Conservation (phyloP, 768 basidiomycete species). For the Cystobasidium onofrii region DNA sequence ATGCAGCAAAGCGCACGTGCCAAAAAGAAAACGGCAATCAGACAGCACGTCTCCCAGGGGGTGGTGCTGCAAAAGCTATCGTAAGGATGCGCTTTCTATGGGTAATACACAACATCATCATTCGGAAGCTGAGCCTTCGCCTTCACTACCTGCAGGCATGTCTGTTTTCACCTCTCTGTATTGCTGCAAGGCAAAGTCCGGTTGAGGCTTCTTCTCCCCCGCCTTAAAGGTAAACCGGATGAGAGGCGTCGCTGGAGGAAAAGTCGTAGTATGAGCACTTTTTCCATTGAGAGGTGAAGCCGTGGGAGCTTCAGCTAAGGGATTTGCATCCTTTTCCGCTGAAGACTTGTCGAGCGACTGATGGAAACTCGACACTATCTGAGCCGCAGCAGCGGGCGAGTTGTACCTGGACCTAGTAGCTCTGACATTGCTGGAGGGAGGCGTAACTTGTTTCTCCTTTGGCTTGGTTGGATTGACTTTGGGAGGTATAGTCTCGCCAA, state of each 20-base stretch:
- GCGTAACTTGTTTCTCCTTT: background rate
- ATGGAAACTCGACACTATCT: background rate
- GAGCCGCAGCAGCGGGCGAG: background rate
- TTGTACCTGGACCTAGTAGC: background rate
- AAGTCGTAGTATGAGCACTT: background rate
- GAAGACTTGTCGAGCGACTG: background rate
- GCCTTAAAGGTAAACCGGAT: constrained; percentile 29
- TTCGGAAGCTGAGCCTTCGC: background rate
- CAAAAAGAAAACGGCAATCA: background rate
- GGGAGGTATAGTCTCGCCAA: background rate
- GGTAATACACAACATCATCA: background rate
- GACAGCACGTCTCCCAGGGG: too few species aligned
- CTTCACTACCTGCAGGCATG: background rate
- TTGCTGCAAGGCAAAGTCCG: background rate
- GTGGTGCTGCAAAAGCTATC: too few species aligned
- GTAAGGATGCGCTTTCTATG: too few species aligned
- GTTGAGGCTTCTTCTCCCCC: background rate
- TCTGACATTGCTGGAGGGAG: background rate
- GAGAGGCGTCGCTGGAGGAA: background rate
- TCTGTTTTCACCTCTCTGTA: background rate
- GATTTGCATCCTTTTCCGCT: background rate
- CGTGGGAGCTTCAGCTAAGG: background rate
- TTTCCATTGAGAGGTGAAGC: background rate
- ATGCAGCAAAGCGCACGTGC: background rate
- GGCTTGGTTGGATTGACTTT: background rate